These are phyloP conservation scores for Vanilla planifolia DNA, from an alignment of 106 monocot species.

Conservation along the genomic window DNA sequence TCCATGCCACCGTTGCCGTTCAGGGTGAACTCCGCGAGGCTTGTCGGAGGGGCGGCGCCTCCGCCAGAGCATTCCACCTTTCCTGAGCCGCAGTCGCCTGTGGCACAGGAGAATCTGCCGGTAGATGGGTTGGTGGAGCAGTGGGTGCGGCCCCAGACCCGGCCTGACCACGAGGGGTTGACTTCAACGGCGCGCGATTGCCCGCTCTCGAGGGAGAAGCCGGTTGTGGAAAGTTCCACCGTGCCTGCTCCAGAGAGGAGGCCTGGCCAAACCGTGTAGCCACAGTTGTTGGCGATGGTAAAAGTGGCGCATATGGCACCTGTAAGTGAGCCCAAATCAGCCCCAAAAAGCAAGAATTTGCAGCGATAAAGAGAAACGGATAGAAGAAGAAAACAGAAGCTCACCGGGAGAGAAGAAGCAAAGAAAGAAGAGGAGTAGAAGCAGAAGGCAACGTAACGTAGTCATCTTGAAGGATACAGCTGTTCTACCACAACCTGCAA, in stretches of 20 bases:
- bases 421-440: too few relatives aligned
- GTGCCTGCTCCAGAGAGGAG: constrained; percentile 56
- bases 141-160: background rate
- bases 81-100: constrained; percentile 49
- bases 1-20: constrained; percentile 15
- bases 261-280: constrained; percentile 74
- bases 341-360: too few relatives aligned
- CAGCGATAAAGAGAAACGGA: too few relatives aligned
- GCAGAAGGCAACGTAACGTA: too few relatives aligned
- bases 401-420: too few relatives aligned
- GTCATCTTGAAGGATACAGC: too few relatives aligned
- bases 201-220: constrained; percentile 30
- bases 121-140: constrained; percentile 20
- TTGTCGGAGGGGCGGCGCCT: constrained; percentile 16
- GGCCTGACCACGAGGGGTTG: constrained; percentile 12
- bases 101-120: constrained; percentile 24
- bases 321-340: too few relatives aligned
- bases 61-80: constrained; percentile 23
- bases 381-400: too few relatives aligned
- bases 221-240: constrained; percentile 25
- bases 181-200: constrained; percentile 25
- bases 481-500: too few relatives aligned
- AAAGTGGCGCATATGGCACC: constrained; percentile 32
- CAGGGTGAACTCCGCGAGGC: constrained; percentile 39
- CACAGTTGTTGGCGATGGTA: constrained; percentile 71